phyloP scores from a whole-genome alignment of 768 basidiomycete species.

The Trametes elegans region DNA sequence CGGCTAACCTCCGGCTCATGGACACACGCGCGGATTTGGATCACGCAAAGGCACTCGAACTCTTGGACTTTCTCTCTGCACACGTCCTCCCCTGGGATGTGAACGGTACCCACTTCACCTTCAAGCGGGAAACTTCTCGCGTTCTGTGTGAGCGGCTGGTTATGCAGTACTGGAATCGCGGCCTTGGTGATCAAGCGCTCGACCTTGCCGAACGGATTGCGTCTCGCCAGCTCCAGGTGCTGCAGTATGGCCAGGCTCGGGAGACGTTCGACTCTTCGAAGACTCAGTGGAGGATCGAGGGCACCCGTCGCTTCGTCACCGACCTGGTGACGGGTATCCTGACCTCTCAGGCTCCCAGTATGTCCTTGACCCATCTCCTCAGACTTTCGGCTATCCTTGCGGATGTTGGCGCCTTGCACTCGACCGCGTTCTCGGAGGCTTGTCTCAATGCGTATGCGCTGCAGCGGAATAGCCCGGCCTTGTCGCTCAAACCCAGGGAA shows the following conservation, averaged over 20 bases:
- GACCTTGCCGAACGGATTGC: constrained; percentile 24
- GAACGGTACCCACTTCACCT: constrained; percentile 11
- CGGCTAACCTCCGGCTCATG: constrained; percentile 40
- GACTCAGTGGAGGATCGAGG: constrained; percentile 15
- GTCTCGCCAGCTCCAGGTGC: constrained; percentile 4
- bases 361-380: constrained; percentile 6
- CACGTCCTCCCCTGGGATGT: constrained; percentile 16
- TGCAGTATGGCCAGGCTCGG: constrained; percentile 11
- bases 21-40: constrained; percentile 19
- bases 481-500: constrained; percentile 37
- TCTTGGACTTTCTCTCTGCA: constrained; percentile 30
- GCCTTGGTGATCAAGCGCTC: constrained; percentile 26
- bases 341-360: neutral
- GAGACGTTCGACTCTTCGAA: constrained; percentile 9
- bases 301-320: constrained; percentile 16
- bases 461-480: constrained; percentile 31
- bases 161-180: constrained; percentile 24
- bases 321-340: constrained; percentile 12
- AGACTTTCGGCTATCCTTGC: constrained; percentile 13
- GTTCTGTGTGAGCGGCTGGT: constrained; percentile 17
- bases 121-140: constrained; percentile 15
- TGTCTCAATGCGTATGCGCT: constrained; percentile 47
- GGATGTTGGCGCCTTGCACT: constrained; percentile 25
- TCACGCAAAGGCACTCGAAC: constrained; percentile 9
- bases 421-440: constrained; percentile 34